phyloP scores from a whole-genome alignment of 805 yeast genomes.

The Cyberlindnera japonica region DNA sequence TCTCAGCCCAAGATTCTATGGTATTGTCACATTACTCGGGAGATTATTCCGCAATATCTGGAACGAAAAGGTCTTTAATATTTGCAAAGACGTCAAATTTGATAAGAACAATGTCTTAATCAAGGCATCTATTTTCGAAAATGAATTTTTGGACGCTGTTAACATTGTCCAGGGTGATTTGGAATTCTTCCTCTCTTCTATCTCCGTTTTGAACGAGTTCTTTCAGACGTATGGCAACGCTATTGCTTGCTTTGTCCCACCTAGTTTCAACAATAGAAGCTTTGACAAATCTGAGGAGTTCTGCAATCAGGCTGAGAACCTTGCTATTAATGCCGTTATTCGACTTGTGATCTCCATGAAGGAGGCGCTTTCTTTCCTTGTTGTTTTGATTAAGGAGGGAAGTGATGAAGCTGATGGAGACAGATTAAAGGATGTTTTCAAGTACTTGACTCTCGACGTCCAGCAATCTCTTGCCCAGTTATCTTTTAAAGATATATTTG shows the following conservation, averaged over 20 bases:
- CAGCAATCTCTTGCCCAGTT: conserved; percentile 65
- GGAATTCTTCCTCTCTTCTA: conserved; percentile 68
- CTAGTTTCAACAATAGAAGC: conserved; percentile 39
- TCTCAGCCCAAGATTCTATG: conserved; percentile 88
- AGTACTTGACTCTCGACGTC: conserved; percentile 61
- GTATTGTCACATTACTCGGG: conserved; percentile 73
- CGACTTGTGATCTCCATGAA: conserved; percentile 73
- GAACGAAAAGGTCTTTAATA: conserved; percentile 63
- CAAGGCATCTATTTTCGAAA: conserved; percentile 34
- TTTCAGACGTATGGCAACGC: conserved; percentile 60
- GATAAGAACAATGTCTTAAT: conserved; percentile 31
- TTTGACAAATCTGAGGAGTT: conserved; percentile 50
- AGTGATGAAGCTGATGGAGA: conserved; percentile 26
- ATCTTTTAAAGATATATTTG: conserved; percentile 72
- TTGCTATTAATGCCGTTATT: conserved; percentile 75
- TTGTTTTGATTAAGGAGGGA: conserved; percentile 75
- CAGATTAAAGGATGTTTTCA: conserved; percentile 57
- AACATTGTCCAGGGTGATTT: conserved; percentile 47
- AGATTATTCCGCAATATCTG: conserved; percentile 78
- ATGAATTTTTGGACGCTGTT: conserved; percentile 35
- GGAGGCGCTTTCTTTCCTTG: conserved; percentile 86
- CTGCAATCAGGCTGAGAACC: conserved; percentile 84
- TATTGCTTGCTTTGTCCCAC: conserved; percentile 60
- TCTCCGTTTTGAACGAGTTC: conserved; percentile 64
- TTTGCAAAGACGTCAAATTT: conserved; percentile 32